Base-by-base conservation (phyloP, 1,139 yeast species). In the Suhomyces yuchorum region DNA sequence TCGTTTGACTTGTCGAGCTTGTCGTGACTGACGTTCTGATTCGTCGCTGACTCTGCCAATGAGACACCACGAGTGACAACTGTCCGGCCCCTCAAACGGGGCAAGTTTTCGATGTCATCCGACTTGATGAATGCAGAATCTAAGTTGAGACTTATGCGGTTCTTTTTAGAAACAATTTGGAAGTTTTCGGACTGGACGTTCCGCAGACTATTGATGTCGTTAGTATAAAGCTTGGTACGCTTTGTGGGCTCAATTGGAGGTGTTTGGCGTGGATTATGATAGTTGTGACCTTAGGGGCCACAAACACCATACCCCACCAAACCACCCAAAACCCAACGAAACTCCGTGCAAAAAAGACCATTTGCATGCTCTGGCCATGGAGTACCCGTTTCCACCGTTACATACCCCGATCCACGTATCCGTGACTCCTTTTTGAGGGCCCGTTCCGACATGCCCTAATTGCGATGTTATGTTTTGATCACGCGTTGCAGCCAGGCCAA, bases 361-460 rank as follows among this genome's bases (percentile, higher is more conserved):
- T 8, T 22, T 3, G 8, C 19, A 37, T 15, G 18, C 8, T 15
- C 9, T 12, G 1, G 3, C 12, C 20, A 11, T 5, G 8, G 12
- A 6, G 8, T 8, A 11, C 14, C 20, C 11, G 19, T n/a, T n/a
- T 9, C n/a, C 11, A 9, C 5, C 33, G 4, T 20, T 24, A 69
- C 77, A 52, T 71, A 72, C 77, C 72, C 76, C 32, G 78, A 68
- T 7, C 79, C 79, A 45, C 78, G 61, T 33, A 66, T 60, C 39
- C 78, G 61, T 23, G 72, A 59, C 49, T 58, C 58, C 37, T 51
- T 53, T 15, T 56, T 43, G 12, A 48, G 23, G 24, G 28, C 19
- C 34, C 46, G 34, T n/a, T 44, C 45, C n/a, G 46, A 39, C 51
- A 48, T 48, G 39, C 15, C 20, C 40, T 30, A n/a, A 17, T 14